Evolutionary conservation across 169 alveolate species (phyloP).

Genomic region (Cystoisospora suis): DNA sequence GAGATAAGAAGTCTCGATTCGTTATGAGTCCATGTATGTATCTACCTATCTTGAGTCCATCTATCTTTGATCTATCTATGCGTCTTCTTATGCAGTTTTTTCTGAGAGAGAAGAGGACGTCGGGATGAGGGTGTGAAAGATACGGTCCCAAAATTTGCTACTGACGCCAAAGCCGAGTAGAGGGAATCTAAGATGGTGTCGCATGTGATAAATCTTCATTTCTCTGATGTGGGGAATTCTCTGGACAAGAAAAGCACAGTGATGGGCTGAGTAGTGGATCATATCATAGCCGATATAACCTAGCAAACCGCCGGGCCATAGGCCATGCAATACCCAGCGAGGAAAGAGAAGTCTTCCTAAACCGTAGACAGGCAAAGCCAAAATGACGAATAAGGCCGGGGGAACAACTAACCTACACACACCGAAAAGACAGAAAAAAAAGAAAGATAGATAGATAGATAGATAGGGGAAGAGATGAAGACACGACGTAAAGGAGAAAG

Average conservation of each 20-base stretch:
- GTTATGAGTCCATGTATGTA: background rate
- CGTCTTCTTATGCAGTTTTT: too few species aligned
- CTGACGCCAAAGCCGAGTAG: constrained; percentile 76
- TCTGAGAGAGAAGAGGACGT: background rate
- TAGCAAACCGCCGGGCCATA: constrained; percentile 64
- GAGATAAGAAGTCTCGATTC: too few species aligned
- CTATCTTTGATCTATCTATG: too few species aligned
- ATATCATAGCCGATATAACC: constrained; percentile 74
- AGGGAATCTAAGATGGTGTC: constrained; percentile 74
- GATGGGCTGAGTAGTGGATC: constrained; percentile 76
- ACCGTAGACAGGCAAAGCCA: constrained; percentile 7
- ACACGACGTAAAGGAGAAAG: background rate
- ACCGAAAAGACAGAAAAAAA: background rate
- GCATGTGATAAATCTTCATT: constrained; percentile 74
- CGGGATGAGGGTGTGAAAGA: constrained; percentile 72
- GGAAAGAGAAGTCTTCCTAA: constrained; percentile 55
- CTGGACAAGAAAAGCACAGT: background rate
- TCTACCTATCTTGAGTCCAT: too few species aligned
- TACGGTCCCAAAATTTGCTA: constrained; percentile 75
- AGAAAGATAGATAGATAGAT: background rate
- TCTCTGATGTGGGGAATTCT: constrained; percentile 45
- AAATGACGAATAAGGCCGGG: constrained; percentile 65
- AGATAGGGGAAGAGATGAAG: background rate
- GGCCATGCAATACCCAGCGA: constrained; percentile 28
- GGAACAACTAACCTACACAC: constrained; percentile 75